Base-by-base conservation (phyloP, 768 basidiomycete species). In the Hygrophorus pudorinus region DNA sequence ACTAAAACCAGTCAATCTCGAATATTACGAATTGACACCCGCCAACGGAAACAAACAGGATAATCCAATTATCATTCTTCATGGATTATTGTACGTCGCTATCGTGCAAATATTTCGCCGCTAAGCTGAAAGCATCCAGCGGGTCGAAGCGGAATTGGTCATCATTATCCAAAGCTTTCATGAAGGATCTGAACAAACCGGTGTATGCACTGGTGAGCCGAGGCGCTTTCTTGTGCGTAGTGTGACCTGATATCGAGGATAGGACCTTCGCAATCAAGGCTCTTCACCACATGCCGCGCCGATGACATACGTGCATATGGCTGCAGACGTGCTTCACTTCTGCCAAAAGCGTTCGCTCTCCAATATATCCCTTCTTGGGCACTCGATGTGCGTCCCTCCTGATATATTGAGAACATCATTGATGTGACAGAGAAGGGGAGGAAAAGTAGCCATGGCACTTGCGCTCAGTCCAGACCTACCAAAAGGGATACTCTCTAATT, bases 241-340 rank as follows among this genome's bases (percentile, higher is more conserved):
- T 18, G 17, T 21, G 28, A 8, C 21, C 13, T 8, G 16, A 45
- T 20, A 5, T 33, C 6, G 31, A 35, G 36, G 10, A 38, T 50
- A 87, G 85, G 86, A 96, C 60, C 67, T 94, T 17, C 71, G 92
- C n/a, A 96, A 94, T 55, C 91, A 93, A 51, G 92, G 92, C 1
- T 59, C 71, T 13, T 91, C 89, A 0, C 88, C 85, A 0, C 89
- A 90, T 57, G 69, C 65, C 13, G 64, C 63, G 9, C 80, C 82
- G 0, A 85, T 86, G 73, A 78, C 74, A 11, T 93, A 94, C 58
- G 57, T 64, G 8, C 71, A 79, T 30, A 86, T 94, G 87, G 88
- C 87, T 0, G 62, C 64, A 3, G 92, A 96, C 53, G 74, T 94
- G 10, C 60, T 80, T 1, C 65, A 74, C 36, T 89, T 91, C 55